phyloP scores from a whole-genome alignment of 192 early-diverging fungal genomes.

The Mortierella antarctica region DNA sequence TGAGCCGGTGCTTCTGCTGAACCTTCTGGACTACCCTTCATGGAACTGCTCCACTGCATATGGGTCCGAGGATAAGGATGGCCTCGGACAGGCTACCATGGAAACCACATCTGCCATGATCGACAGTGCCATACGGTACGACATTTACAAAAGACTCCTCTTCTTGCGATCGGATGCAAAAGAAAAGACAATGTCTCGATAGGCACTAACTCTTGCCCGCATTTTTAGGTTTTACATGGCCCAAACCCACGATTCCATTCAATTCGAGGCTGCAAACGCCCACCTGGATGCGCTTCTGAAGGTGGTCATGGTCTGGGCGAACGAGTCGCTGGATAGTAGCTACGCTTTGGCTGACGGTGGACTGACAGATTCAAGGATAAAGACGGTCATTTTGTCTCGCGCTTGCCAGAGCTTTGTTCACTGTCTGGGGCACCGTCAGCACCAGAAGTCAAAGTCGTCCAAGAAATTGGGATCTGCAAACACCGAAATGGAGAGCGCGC shows the following conservation, averaged over 20 bases:
- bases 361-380: slow-evolving; percentile 20
- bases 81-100: slow-evolving; percentile 18
- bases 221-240: slow-evolving; percentile 22
- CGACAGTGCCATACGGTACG: slow-evolving; percentile 15
- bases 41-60: slow-evolving; percentile 31
- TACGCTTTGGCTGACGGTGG: neutral
- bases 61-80: slow-evolving; percentile 25
- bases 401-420: slow-evolving; percentile 30
- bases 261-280: slow-evolving; percentile 10
- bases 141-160: neutral
- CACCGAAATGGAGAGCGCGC: neutral
- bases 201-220: neutral
- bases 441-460: slow-evolving; percentile 22
- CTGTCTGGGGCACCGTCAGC: slow-evolving; percentile 8
- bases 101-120: slow-evolving; percentile 23
- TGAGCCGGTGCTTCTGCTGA: slow-evolving; percentile 18
- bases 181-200: no score
- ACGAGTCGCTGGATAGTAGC: slow-evolving; percentile 4
- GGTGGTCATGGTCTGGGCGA: slow-evolving; percentile 1
- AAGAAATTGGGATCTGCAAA: neutral
- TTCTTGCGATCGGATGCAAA: neutral
- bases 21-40: slow-evolving; percentile 13
- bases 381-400: slow-evolving; percentile 16
- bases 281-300: slow-evolving; percentile 23
- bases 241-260: slow-evolving; percentile 12